Evolutionary conservation across 805 yeast species (phyloP).

Genomic region (Maudiozyma saulgeensis): DNA sequence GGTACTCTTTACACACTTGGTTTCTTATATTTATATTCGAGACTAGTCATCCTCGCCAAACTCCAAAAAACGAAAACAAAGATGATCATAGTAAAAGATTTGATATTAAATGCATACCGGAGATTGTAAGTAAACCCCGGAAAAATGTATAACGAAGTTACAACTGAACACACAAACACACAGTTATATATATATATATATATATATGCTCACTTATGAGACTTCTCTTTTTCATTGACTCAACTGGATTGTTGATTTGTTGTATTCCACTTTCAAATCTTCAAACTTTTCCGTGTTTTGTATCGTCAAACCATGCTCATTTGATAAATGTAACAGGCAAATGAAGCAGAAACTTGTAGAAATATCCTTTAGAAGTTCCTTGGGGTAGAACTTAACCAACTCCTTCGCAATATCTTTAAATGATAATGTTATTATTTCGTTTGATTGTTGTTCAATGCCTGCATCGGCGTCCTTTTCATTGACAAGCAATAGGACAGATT

Average conservation of each 20-base stretch:
- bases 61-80: no score
- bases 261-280: slow-evolving; percentile 17
- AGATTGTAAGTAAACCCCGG: no score
- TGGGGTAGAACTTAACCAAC: slow-evolving; percentile 43
- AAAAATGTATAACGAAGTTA: no score
- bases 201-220: no score
- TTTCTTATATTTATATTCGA: no score
- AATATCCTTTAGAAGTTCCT: slow-evolving; percentile 51
- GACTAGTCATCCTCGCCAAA: no score
- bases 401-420: slow-evolving; percentile 43
- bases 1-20: no score
- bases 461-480: slow-evolving; percentile 12
- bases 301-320: slow-evolving; percentile 66
- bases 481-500: slow-evolving; percentile 31
- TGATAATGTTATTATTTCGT: not conserved
- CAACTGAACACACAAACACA: no score
- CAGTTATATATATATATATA: no score
- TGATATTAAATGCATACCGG: no score
- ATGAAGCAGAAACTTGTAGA: slow-evolving; percentile 83
- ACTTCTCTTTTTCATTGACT: not conserved
- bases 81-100: no score
- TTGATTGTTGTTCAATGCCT: slow-evolving; percentile 9
- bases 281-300: slow-evolving; percentile 35
- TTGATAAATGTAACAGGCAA: slow-evolving; percentile 74
- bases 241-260: not conserved